These are phyloP conservation scores for Pyronema omphalodes DNA, from an alignment of 495 filamentous ascomycete species.

Conservation along the genomic window DNA sequence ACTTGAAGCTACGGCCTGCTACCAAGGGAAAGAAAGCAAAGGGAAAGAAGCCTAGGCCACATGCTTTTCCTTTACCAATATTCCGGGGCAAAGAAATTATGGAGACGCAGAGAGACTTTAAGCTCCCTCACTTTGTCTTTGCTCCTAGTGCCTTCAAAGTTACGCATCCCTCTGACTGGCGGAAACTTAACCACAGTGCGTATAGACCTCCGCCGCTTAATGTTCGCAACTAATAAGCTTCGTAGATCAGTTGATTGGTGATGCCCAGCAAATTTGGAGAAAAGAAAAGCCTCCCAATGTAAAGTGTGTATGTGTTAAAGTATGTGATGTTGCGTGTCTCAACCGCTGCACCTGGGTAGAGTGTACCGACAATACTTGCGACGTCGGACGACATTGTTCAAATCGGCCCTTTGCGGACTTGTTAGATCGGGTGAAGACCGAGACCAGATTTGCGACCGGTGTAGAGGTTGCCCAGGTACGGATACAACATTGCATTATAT, in stretches of 20 bases:
- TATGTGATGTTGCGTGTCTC: slow-evolving; percentile 76
- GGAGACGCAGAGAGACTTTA: slow-evolving; percentile 55
- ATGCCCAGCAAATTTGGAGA: slow-evolving; percentile 71
- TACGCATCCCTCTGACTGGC: slow-evolving; percentile 81
- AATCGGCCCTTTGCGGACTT: slow-evolving; percentile 79
- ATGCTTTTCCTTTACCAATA: slow-evolving; percentile 45
- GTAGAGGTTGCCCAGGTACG: slow-evolving; percentile 57
- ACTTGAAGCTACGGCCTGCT: slow-evolving; percentile 34
- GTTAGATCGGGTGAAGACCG: slow-evolving; percentile 52
- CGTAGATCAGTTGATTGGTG: slow-evolving; percentile 50
- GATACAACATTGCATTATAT: neutral
- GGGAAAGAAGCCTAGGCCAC: slow-evolving; percentile 29
- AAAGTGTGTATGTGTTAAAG: slow-evolving; percentile 59
- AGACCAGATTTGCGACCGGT: slow-evolving; percentile 70
- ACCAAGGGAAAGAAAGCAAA: slow-evolving; percentile 43
- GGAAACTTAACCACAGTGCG: slow-evolving; percentile 75
- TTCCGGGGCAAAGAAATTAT: slow-evolving; percentile 43
- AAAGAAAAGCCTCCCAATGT: slow-evolving; percentile 54
- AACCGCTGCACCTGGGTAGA: slow-evolving; percentile 96
- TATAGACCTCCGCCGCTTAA: slow-evolving; percentile 8
- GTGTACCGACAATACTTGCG: slow-evolving; percentile 81
- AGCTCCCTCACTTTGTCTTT: slow-evolving; percentile 76
- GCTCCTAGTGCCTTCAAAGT: slow-evolving; percentile 57
- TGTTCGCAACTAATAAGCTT: slow-evolving; percentile 4
- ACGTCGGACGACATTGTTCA: slow-evolving; percentile 49